phyloP scores from a whole-genome alignment of 331 rosid genomes.

The Phaseolus coccineus region DNA sequence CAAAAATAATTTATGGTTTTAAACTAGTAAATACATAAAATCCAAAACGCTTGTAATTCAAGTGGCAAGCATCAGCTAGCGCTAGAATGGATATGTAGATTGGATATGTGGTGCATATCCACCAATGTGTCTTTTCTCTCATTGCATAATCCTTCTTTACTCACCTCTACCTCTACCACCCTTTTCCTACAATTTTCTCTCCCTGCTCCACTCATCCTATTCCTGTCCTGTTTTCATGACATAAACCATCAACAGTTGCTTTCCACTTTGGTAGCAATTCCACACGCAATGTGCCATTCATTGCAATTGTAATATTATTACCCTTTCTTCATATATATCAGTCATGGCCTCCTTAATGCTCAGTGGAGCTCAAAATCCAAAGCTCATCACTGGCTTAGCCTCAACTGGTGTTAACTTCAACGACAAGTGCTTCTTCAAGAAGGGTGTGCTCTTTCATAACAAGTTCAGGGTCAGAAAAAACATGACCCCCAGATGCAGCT shows the following conservation, averaged over 20 bases:
- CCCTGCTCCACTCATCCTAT: neutral
- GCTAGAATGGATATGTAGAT: neutral
- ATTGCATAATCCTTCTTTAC: slow-evolving; percentile 6
- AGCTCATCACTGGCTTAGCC: slow-evolving; percentile 50
- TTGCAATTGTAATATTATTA: neutral
- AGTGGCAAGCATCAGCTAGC: neutral
- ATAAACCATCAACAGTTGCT: neutral
- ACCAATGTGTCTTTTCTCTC: slow-evolving; percentile 32
- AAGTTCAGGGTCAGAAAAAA: slow-evolving; percentile 39
- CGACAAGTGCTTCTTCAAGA: slow-evolving; percentile 46
- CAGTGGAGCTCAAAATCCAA: slow-evolving; percentile 64
- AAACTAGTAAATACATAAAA: neutral
- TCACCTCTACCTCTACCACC: neutral
- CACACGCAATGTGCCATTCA: slow-evolving; percentile 31
- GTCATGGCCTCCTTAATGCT: slow-evolving; percentile 70
- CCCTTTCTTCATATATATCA: neutral
- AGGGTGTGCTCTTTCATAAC: slow-evolving; percentile 45
- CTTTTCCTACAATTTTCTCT: neutral
- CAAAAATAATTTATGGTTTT: neutral
- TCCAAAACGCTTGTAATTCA: neutral
- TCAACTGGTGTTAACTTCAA: slow-evolving; percentile 50
- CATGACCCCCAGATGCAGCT: slow-evolving; percentile 59
- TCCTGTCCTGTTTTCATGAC: slow-evolving; percentile 11
- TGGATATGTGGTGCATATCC: slow-evolving; percentile 40
- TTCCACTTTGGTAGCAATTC: neutral